These are phyloP conservation scores for Cardiospermum halicacabum DNA, from an alignment of 345 rosid genomes.

Conservation along the genomic window DNA sequence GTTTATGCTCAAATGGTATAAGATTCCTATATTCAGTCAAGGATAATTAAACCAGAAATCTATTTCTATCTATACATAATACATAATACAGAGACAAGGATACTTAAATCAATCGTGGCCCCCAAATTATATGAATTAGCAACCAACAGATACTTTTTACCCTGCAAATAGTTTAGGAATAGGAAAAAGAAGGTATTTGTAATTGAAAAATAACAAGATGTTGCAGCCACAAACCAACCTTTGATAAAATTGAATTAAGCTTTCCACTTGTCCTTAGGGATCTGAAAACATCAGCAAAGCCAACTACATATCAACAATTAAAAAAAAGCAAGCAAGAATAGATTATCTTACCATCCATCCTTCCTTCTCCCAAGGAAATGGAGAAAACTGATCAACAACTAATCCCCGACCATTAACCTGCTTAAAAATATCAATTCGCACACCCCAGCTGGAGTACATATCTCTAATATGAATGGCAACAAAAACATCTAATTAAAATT, in stretches of 20 bases:
- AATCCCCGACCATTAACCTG: constrained; percentile 63
- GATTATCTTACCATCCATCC: constrained; percentile 79
- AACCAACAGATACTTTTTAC: constrained; percentile 87
- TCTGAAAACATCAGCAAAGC: constrained; percentile 93
- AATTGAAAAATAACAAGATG: background rate
- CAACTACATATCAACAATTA: constrained; percentile 49
- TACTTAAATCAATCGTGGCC: constrained; percentile 91
- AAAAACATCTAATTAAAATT: constrained; percentile 12
- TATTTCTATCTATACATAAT: constrained; percentile 4
- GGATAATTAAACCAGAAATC: constrained; percentile 22
- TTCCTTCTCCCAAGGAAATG: constrained; percentile 80
- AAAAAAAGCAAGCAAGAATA: background rate
- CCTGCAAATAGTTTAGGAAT: constrained; percentile 33
- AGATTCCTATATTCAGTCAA: constrained; percentile 70
- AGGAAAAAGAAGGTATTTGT: background rate
- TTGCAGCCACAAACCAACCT: constrained; percentile 40
- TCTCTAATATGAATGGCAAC: constrained; percentile 58
- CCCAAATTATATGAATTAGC: constrained; percentile 98
- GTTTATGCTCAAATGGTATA: constrained; percentile 78
- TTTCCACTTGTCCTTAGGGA: constrained; percentile 86
- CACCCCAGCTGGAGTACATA: constrained; percentile 69
- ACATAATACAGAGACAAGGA: constrained; percentile 30
- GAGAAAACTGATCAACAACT: constrained; percentile 69
- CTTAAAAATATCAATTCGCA: constrained; percentile 85
- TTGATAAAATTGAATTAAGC: constrained; percentile 71